Base-by-base conservation (phyloP, 805 yeast genomes). In the Ogataea populi-albae region DNA sequence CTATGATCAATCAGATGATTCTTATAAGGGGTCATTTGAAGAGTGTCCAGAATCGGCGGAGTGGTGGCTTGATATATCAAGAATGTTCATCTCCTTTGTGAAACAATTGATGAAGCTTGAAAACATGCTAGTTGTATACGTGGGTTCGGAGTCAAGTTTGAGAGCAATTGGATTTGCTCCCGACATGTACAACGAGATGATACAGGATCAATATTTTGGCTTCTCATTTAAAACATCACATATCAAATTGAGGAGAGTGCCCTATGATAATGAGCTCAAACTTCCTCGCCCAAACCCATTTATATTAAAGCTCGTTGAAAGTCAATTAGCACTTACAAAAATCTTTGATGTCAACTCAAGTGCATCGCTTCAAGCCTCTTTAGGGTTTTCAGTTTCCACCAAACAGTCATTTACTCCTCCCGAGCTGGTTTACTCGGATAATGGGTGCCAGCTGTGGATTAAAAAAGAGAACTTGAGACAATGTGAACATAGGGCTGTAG, bases 401-500 rank as follows among this genome's bases (percentile, higher is more conserved):
- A 46, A 52, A 0, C 47, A 54, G 28, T 34, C 49, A 2, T 36
- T 46, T 0, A 38, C 52, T 0, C 30, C 42, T 1, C 81, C 83
- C 0, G 46, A 46, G 9, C 50, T 76, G 7, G 38, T 66, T 1
- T 54, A 56, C 15, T 52, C 54, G 33, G 61, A 66, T 18, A 35
- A 50, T 0, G 47, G 52, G 5, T 62, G 62, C 41, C 80, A 80
- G 37, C 40, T 76, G 26, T 81, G 87, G 87, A 49, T 61, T 5
- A 68, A 73, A 38, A 34, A 45, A 14, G 77, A 73, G 32, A 21
- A 39, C 3, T 51, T 55, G 3, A 29, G 34, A 15, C 40, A 39
- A 12, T 56, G 19, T 47, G 57, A 41, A 21, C 57, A 63, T 2
- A 69, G 65, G 38, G 46, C 61, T 0, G 56, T 66, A 9, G 41